These are phyloP conservation scores for Stylosanthes scabra DNA, from an alignment of 331 rosid genomes.

Conservation along the genomic window DNA sequence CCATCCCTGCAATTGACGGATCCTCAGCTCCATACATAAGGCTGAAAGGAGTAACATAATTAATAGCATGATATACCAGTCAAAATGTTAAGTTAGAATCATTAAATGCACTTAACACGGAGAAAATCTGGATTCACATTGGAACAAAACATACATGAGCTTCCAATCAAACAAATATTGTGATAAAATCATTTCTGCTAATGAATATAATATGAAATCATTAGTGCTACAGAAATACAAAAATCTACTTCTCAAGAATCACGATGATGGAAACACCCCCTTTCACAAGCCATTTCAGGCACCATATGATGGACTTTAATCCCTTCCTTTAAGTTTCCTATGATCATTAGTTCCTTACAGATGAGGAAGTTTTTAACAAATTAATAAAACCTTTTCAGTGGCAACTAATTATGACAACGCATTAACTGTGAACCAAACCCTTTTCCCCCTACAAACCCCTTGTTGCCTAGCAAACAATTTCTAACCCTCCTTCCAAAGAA, in stretches of 20 bases:
- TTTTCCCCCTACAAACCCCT: slow-evolving; percentile 22
- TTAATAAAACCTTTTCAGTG: slow-evolving; percentile 10
- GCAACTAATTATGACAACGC: slow-evolving; percentile 17
- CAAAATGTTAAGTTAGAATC: slow-evolving; percentile 9
- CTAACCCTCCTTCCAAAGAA: slow-evolving; percentile 22
- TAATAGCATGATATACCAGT: slow-evolving; percentile 31
- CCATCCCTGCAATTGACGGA: slow-evolving; percentile 98
- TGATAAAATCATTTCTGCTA: neutral
- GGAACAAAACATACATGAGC: slow-evolving; percentile 4
- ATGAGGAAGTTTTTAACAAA: slow-evolving; percentile 14
- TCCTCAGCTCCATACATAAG: slow-evolving; percentile 98
- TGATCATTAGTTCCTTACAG: slow-evolving; percentile 4
- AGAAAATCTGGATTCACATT: slow-evolving; percentile 13
- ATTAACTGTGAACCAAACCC: slow-evolving; percentile 5
- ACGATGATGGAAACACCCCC: slow-evolving; percentile 22
- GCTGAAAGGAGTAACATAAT: slow-evolving; percentile 63
- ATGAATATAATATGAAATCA: slow-evolving; percentile 13
- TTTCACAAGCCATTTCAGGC: slow-evolving; percentile 29
- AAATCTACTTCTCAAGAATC: slow-evolving; percentile 24
- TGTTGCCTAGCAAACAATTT: slow-evolving; percentile 15
- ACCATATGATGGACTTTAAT: slow-evolving; percentile 22
- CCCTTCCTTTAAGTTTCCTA: slow-evolving; percentile 20
- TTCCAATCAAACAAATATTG: neutral
- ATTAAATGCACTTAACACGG: slow-evolving; percentile 18
- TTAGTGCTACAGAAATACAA: neutral